A percentile compares a stretch with the other conserved stretches of the same genome.
phyloP scores from a whole-genome alignment of 768 basidiomycete genomes.

The Steccherinum ochraceum region DNA sequence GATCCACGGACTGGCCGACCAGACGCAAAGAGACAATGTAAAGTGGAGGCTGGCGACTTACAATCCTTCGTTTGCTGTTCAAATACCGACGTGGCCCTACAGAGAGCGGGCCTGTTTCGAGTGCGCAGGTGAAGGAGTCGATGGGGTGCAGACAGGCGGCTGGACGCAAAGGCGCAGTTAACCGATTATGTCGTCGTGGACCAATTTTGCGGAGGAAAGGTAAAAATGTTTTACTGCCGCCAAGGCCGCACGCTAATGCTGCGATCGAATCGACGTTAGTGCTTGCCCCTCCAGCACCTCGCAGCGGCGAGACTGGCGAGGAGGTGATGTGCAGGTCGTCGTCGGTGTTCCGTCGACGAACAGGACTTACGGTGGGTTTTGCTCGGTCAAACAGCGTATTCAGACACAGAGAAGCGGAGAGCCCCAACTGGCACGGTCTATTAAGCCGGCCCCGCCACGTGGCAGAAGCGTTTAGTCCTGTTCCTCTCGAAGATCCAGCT shows the following conservation, averaged over 20 bases:
- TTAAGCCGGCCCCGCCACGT: background rate
- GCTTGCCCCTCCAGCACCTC: background rate
- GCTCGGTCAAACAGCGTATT: no score
- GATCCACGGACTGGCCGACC: background rate
- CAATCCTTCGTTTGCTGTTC: background rate
- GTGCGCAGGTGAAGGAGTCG: background rate
- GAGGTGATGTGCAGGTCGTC: no score
- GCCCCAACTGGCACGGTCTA: background rate
- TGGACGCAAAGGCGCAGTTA: background rate
- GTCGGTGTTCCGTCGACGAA: no score
- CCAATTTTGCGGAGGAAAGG: background rate
- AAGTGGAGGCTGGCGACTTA: background rate
- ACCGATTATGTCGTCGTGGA: background rate
- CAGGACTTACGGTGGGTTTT: no score
- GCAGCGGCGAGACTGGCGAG: background rate
- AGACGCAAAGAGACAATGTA: background rate
- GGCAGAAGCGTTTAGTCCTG: background rate
- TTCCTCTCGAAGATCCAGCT: background rate
- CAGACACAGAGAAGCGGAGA: background rate
- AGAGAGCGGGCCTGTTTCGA: background rate
- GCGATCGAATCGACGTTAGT: background rate
- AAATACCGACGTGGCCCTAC: no score
- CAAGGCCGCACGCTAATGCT: background rate
- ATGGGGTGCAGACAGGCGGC: background rate
- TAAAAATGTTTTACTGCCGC: background rate